Evolutionary conservation across 2,329 filamentous ascomycete genomes (phyloP).

Genomic region (Aspergillus luchuensis): DNA sequence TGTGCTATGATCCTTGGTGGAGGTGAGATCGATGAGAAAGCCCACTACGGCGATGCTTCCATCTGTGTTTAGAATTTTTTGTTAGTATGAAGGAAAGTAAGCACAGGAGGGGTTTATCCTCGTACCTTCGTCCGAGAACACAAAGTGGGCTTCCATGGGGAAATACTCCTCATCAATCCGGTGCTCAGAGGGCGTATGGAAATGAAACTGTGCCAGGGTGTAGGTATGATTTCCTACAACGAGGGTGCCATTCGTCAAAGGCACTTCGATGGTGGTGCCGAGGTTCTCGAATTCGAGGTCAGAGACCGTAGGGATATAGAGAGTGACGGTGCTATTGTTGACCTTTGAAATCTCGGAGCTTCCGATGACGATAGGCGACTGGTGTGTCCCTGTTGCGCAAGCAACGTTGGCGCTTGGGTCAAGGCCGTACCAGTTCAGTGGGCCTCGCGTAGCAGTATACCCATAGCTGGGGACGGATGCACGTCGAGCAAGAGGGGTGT

Average conservation of each 20-base stretch:
- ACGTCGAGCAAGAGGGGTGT: background rate
- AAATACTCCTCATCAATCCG: slow-evolving; percentile 4
- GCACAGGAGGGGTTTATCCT: slow-evolving; percentile 1
- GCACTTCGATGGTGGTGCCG: slow-evolving; percentile 51
- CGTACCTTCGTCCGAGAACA: slow-evolving; percentile 54
- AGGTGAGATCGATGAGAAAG: slow-evolving; percentile 45
- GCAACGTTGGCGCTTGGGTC: slow-evolving; percentile 43
- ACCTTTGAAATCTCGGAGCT: slow-evolving; percentile 22
- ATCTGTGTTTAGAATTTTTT: background rate
- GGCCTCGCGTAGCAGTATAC: slow-evolving; percentile 42
- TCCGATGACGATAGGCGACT: slow-evolving; percentile 60
- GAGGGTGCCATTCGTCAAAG: slow-evolving; percentile 56
- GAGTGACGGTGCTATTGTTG: slow-evolving; percentile 19
- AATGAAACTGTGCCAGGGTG: slow-evolving; percentile 23
- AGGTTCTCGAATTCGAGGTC: slow-evolving; percentile 49
- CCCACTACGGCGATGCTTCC: slow-evolving; percentile 43
- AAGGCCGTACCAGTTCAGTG: slow-evolving; percentile 56
- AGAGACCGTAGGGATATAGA: slow-evolving; percentile 26
- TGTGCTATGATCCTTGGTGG: slow-evolving; percentile 38
- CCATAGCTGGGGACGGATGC: background rate
- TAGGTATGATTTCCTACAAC: background rate
- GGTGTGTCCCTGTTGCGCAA: slow-evolving; percentile 53
- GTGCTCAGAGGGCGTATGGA: slow-evolving; percentile 10
- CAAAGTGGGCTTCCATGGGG: slow-evolving; percentile 44
- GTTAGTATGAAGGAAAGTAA: background rate